Conservation (phyloP, 176 grass and related monocot genomes). For the Alloteropsis semialata region DNA sequence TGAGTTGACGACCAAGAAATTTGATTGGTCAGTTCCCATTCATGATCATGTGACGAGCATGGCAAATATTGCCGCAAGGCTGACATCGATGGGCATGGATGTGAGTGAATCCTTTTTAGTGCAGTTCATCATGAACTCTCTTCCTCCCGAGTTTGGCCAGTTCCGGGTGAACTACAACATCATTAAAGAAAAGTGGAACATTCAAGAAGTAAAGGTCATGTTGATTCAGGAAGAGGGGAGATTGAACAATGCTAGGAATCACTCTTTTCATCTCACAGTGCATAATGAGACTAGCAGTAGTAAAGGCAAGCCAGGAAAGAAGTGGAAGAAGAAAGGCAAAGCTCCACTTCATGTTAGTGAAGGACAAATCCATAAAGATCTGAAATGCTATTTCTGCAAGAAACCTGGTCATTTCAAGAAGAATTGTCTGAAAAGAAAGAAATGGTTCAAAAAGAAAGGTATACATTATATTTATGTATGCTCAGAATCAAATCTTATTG, state of each 20-base stretch:
- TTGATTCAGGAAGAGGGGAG: not conserved
- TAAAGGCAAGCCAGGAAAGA: not conserved
- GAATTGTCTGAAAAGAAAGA: not conserved
- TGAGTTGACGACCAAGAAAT: too few relatives aligned
- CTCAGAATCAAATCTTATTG: not conserved
- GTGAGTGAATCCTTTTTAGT: too few relatives aligned
- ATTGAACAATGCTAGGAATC: not conserved
- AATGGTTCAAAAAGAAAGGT: not conserved
- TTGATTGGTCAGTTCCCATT: too few relatives aligned
- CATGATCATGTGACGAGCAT: too few relatives aligned
- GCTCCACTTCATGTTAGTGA: not conserved
- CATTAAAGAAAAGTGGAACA: slow-evolving; percentile 16
- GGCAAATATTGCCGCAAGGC: too few relatives aligned
- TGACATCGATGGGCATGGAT: too few relatives aligned
- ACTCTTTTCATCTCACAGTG: not conserved
- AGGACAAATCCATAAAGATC: not conserved
- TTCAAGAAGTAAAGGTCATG: slow-evolving; percentile 4
- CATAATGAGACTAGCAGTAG: not conserved
- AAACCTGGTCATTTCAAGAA: not conserved
- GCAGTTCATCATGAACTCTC: too few relatives aligned
- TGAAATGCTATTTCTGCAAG: not conserved
- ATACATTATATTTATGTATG: not conserved
- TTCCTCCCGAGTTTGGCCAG: not conserved
- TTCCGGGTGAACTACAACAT: slow-evolving; percentile 23
- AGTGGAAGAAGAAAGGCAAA: not conserved